phyloP scores from a whole-genome alignment of 768 basidiomycete species.

The Naganishia vishniacii region DNA sequence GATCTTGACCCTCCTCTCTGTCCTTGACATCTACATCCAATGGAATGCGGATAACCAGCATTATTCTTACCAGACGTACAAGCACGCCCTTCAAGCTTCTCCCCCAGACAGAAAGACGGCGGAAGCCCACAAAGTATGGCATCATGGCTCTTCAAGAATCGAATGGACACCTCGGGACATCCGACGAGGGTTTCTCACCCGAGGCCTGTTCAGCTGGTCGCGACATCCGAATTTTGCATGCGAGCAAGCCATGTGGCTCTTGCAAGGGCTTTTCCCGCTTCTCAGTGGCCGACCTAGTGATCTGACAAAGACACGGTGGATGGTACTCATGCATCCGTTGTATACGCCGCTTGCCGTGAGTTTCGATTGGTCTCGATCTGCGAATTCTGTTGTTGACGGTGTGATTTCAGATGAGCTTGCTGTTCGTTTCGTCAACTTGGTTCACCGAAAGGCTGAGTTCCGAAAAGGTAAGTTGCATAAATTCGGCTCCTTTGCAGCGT shows the following conservation, averaged over 20 bases:
- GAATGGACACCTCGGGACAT: slow-evolving; percentile 21
- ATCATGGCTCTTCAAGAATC: slow-evolving; percentile 10
- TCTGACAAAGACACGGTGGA: not conserved
- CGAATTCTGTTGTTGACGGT: slow-evolving; percentile 54
- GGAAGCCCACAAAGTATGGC: slow-evolving; percentile 1
- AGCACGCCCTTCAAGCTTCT: slow-evolving; percentile 51
- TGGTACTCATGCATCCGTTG: slow-evolving; percentile 36
- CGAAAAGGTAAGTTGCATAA: slow-evolving; percentile 56
- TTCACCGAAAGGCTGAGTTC: slow-evolving; percentile 75
- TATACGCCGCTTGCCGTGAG: slow-evolving; percentile 40
- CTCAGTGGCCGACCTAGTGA: slow-evolving; percentile 20
- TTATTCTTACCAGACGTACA: slow-evolving; percentile 69
- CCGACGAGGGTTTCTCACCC: slow-evolving; percentile 72
- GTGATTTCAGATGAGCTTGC: slow-evolving; percentile 52
- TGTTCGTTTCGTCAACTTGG: slow-evolving; percentile 71
- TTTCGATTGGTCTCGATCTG: slow-evolving; percentile 26
- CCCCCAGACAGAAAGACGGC: not conserved
- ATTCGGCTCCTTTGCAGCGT: too few relatives aligned
- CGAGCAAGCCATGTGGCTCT: slow-evolving; percentile 69
- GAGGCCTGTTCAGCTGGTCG: slow-evolving; percentile 77
- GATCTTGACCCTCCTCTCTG: slow-evolving; percentile 57
- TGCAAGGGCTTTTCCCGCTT: slow-evolving; percentile 43
- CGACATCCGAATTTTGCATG: slow-evolving; percentile 90
- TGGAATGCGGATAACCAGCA: slow-evolving; percentile 89
- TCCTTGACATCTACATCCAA: slow-evolving; percentile 63